Percentiles rank a stretch among this genome's conserved stretches.
phyloP scores from a whole-genome alignment of 305 asterid genomes.

The Galium porrigens region DNA sequence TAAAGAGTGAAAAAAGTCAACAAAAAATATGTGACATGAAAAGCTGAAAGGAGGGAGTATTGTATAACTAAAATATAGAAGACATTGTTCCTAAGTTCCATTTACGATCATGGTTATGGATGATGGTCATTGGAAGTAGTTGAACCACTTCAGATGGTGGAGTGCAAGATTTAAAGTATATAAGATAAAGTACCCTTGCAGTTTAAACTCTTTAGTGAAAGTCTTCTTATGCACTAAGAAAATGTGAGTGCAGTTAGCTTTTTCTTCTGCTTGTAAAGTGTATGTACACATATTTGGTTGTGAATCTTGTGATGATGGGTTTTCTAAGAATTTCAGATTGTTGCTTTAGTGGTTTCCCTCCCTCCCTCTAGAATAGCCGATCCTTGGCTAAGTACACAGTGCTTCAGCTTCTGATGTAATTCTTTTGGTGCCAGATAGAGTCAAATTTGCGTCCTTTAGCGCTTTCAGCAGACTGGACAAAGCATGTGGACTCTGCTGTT shows the following conservation, averaged over 20 bases:
- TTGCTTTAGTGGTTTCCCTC: background rate
- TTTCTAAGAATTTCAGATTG: background rate
- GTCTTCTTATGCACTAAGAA: background rate
- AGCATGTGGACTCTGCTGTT: conserved; percentile 61
- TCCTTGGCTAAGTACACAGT: background rate
- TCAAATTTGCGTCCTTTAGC: conserved; percentile 58
- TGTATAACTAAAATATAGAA: background rate
- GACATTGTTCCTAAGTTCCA: background rate
- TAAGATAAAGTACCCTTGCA: background rate
- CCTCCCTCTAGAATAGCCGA: background rate
- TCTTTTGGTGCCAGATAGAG: conserved; percentile 54
- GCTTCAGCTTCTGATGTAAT: background rate
- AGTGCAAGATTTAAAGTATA: background rate
- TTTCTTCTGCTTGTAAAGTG: background rate
- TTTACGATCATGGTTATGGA: background rate
- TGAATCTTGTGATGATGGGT: background rate
- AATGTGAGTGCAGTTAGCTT: background rate
- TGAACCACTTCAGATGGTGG: background rate
- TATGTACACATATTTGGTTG: background rate
- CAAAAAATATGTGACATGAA: too few relatives aligned
- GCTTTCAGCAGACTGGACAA: conserved; percentile 62
- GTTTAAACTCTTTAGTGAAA: background rate
- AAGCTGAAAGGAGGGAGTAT: too few relatives aligned
- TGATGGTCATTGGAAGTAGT: background rate
- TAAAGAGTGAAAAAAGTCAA: too few relatives aligned